A percentile compares a stretch with the other conserved stretches of the same genome.
Evolutionary conservation across 768 basidiomycete genomes (phyloP).

Genomic region (Fomitopsis serialis): DNA sequence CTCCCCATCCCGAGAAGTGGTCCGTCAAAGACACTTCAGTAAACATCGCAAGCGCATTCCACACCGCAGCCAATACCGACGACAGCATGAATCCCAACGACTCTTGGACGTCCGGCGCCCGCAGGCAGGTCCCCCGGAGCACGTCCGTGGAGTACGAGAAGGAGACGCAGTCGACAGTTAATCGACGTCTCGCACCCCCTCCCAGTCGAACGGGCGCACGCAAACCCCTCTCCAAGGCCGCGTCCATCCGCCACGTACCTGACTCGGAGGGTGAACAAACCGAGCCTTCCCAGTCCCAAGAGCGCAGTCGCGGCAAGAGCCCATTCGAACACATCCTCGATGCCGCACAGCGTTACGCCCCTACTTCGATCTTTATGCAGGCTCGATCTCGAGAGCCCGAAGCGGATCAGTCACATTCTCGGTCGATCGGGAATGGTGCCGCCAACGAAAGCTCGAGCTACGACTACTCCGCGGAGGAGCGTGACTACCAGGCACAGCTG

Average conservation of each 20-base stretch:
- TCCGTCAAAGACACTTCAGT: constrained; percentile 79
- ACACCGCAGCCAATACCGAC: constrained; percentile 49
- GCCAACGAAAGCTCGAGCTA: constrained; percentile 48
- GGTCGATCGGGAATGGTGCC: constrained; percentile 32
- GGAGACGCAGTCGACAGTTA: constrained; percentile 47
- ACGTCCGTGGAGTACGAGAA: constrained; percentile 80
- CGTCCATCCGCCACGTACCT: constrained; percentile 54
- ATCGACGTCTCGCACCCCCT: constrained; percentile 59
- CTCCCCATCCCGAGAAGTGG: constrained; percentile 65
- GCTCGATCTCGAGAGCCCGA: constrained; percentile 57
- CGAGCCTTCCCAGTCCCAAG: constrained; percentile 9
- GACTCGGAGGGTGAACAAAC: constrained; percentile 63
- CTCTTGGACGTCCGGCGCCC: constrained; percentile 61
- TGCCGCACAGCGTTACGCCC: constrained; percentile 44
- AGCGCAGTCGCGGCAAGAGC: constrained; percentile 52
- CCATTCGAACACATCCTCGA: constrained; percentile 61
- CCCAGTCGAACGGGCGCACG: constrained; percentile 39
- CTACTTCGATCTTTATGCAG: constrained; percentile 62
- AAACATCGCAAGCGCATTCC: constrained; percentile 78
- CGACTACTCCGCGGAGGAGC: constrained; percentile 76
- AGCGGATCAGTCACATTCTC: constrained; percentile 12
- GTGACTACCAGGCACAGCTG: constrained; percentile 40
- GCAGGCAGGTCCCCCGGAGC: constrained; percentile 52
- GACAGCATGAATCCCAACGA: constrained; percentile 45
- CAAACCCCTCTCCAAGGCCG: constrained; percentile 51